These are phyloP conservation scores for Colletotrichum gloeosporioides DNA, from an alignment of 2,329 filamentous ascomycete genomes.

Conservation along the genomic window DNA sequence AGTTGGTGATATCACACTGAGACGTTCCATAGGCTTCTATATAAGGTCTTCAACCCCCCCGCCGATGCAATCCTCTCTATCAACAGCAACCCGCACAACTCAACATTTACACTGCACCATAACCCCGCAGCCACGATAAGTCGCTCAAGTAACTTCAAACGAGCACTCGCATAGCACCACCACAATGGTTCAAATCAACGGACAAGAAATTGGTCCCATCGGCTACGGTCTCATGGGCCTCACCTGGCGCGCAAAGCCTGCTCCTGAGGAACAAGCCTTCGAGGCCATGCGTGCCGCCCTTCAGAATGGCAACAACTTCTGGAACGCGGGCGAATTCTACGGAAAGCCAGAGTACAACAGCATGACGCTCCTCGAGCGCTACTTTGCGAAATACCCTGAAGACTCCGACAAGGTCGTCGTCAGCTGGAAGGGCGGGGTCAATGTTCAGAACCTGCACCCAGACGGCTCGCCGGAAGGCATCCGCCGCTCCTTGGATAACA, in stretches of 20 bases:
- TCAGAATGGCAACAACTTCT: constrained; percentile 50
- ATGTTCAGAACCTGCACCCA: constrained; percentile 38
- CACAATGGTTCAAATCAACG: constrained; percentile 39
- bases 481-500: constrained; percentile 63
- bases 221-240: constrained; percentile 62
- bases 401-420: constrained; percentile 67
- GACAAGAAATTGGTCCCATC: constrained; percentile 51
- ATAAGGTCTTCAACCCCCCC: background rate
- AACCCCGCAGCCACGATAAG: background rate
- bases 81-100: background rate
- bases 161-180: background rate
- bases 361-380: constrained; percentile 64
- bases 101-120: background rate
- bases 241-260: constrained; percentile 45
- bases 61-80: background rate
- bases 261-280: constrained; percentile 53
- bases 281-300: constrained; percentile 61
- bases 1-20: background rate
- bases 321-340: constrained; percentile 72
- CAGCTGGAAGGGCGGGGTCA: constrained; percentile 64
- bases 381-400: constrained; percentile 68
- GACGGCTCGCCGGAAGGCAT: constrained; percentile 61
- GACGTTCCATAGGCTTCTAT: background rate
- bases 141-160: background rate
- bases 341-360: constrained; percentile 62